Evolutionary conservation across 2,329 filamentous ascomycete genomes (phyloP), one percentile per base, ranked within the genome.

Genomic region (Pseudohalonectria lignicola): DNA sequence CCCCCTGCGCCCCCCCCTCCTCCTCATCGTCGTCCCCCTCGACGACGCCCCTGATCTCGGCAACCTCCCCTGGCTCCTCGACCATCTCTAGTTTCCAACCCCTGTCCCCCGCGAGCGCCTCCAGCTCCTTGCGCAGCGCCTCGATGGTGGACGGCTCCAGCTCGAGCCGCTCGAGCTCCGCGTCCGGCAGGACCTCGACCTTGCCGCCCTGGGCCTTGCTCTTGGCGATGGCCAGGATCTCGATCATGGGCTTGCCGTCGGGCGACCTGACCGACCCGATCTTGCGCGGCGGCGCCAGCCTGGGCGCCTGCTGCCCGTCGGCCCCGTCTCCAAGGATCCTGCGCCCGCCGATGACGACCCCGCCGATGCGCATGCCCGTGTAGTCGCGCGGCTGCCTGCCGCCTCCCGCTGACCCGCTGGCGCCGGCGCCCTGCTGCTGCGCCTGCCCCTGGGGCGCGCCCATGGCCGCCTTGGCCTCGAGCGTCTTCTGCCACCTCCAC

Each of bases 11-110:
- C 45, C 50, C 42, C 47, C 41, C 21, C 47, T 42, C 39, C 43
- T 37, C 43, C 34, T 49, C 49, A 20, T 57, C 52, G 5, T 48
- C 49, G 25, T 53, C 50, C 55, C 63, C 61, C 20, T 81, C 77
- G 13, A 90, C 71, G 31, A 84, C 74, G 1, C 81, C 84, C 32
- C 81, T 65, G 30, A 90, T 74, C 52, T 86, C 80, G 43, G 74
- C 62, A 4, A 56, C 53, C 4, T 67, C 62, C 17, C 73, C 69
- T 2, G 79, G 73, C 10, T 76, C 67, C 50, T 92, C 82, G 1
- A 92, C 74, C 12, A 92, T 67, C 56, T 92, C 84, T 42, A 94
- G 63, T 49, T 79, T 82, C 86, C 87, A 94, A 13, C 77, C 76
- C 46, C 78, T 74, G 7, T 80, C 76, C 3, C 77, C 74, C 0